A percentile compares a stretch with the other conserved stretches of the same genome.
Evolutionary conservation across 495 filamentous ascomycete species (phyloP).

Genomic region (Articulospora tetracladia): DNA sequence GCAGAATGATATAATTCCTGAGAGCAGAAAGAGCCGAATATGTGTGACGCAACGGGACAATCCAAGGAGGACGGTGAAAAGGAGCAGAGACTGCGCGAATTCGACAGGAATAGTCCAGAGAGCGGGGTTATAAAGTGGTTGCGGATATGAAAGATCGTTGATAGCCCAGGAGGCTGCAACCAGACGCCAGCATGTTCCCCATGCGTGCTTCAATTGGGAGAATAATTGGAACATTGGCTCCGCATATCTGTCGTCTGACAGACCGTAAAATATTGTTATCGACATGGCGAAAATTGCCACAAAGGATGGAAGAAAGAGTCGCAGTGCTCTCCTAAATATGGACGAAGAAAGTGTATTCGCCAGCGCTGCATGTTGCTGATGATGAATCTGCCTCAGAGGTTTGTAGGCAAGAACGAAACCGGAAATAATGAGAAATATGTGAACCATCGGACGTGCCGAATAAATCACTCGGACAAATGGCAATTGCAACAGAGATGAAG

Average conservation of each 20-base stretch:
- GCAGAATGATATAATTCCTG: slow-evolving; percentile 48
- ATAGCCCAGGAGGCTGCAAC: slow-evolving; percentile 43
- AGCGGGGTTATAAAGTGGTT: slow-evolving; percentile 55
- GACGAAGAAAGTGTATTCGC: slow-evolving; percentile 47
- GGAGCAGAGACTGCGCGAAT: slow-evolving; percentile 59
- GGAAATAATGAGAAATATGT: slow-evolving; percentile 71
- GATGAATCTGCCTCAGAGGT: slow-evolving; percentile 55
- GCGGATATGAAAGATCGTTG: slow-evolving; percentile 43
- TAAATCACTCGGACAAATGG: slow-evolving; percentile 60
- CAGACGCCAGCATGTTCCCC: slow-evolving; percentile 45
- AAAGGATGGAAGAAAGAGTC: slow-evolving; percentile 60
- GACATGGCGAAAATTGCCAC: slow-evolving; percentile 54
- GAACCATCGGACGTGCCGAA: slow-evolving; percentile 66
- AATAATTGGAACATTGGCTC: slow-evolving; percentile 22
- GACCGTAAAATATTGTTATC: slow-evolving; percentile 47
- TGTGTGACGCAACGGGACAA: slow-evolving; percentile 45
- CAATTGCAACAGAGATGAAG: slow-evolving; percentile 52
- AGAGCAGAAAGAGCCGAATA: slow-evolving; percentile 42
- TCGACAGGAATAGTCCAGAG: slow-evolving; percentile 75
- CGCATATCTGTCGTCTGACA: slow-evolving; percentile 35
- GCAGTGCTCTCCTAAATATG: slow-evolving; percentile 59
- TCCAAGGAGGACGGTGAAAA: slow-evolving; percentile 58
- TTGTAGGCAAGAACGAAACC: slow-evolving; percentile 66
- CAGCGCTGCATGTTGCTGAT: slow-evolving; percentile 35
- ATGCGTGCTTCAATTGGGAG: slow-evolving; percentile 23